These are phyloP conservation scores for Daldinia grandis DNA, from an alignment of 495 filamentous ascomycete species.

Conservation along the genomic window DNA sequence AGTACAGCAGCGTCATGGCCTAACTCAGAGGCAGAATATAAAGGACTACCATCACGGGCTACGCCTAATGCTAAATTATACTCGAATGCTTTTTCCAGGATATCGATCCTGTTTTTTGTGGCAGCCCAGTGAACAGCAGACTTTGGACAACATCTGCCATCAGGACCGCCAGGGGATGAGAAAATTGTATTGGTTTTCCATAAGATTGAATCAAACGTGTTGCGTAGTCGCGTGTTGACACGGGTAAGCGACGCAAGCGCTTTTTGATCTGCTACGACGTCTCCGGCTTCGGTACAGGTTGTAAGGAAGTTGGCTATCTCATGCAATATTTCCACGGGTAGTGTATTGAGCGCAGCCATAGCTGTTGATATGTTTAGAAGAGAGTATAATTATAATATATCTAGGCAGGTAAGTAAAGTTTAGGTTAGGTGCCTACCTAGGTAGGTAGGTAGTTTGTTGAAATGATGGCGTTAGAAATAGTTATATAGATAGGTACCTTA, in stretches of 20 bases:
- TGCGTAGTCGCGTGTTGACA: slow-evolving; percentile 21
- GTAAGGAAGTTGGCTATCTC: not conserved
- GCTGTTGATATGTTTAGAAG: not conserved
- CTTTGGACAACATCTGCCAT: not conserved
- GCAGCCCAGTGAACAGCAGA: slow-evolving; percentile 13
- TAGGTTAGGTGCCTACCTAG: no score
- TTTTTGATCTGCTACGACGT: not conserved
- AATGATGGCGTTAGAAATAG: not conserved
- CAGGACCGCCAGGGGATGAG: not conserved
- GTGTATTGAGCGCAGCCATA: not conserved
- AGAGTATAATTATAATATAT: not conserved
- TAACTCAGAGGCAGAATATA: not conserved
- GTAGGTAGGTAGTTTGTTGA: not conserved
- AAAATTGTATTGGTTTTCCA: slow-evolving; percentile 3
- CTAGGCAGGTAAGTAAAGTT: no score
- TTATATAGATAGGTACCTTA: no score
- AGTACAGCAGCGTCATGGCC: slow-evolving; percentile 4
- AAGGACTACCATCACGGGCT: not conserved
- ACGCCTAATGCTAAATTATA: slow-evolving; percentile 3
- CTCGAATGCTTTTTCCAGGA: slow-evolving; percentile 22
- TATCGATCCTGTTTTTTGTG: slow-evolving; percentile 13
- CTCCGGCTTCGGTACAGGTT: no score
- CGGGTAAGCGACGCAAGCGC: slow-evolving; percentile 13
- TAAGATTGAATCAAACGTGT: slow-evolving; percentile 17
- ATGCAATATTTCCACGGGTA: slow-evolving; percentile 14